Base-by-base conservation (phyloP, 2,329 filamentous ascomycete species). In the Mycosphaerelloides madeirae region DNA sequence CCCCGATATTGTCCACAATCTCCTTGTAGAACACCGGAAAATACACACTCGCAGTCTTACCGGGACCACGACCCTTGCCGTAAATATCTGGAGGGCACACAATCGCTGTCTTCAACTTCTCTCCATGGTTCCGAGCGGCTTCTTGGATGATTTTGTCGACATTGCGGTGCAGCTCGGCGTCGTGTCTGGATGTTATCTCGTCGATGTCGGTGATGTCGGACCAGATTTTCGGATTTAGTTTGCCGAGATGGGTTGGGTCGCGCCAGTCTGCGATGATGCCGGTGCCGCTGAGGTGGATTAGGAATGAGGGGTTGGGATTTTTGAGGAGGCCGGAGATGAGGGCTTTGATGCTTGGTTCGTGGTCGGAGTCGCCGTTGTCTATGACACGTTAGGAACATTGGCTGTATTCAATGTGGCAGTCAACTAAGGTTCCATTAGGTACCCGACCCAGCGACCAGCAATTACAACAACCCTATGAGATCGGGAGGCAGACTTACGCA, bases 1-100 rank as follows among this genome's bases (percentile, higher is more conserved):
- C 65, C 58, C 41, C 62, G 48, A 57, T 33, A 38, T 66, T 62
- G n/a, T n/a, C n/a, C 34, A 67, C 47, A 1, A 66, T 64, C 15
- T 67, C 66, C 1, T 59, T 50, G 3, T 66, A 53, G 9, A 72
- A 65, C 19, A 64, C 55, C 15, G 72, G 72, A 2, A 69, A 58
- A 29, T 72, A 67, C 0, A 68, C 55, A 46, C 69, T 73, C 43
- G 60, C 62, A 28, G 59, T 66, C 41, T 71, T 60, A 58, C 60
- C 53, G 11, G 65, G 50, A 22, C 63, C 63, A 8, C 65, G 59
- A 3, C 65, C 65, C 2, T 60, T 58, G 14, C 69, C 80, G 50
- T 81, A 84, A 49, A 84, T 83, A 3, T 75, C 77, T 0, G 80
- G 79, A 5, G 81, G 80, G 48, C 79, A 83, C 2, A 85, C 69